Base-by-base conservation (phyloP, 192 early-diverging fungal species). In the Podila epicladia region DNA sequence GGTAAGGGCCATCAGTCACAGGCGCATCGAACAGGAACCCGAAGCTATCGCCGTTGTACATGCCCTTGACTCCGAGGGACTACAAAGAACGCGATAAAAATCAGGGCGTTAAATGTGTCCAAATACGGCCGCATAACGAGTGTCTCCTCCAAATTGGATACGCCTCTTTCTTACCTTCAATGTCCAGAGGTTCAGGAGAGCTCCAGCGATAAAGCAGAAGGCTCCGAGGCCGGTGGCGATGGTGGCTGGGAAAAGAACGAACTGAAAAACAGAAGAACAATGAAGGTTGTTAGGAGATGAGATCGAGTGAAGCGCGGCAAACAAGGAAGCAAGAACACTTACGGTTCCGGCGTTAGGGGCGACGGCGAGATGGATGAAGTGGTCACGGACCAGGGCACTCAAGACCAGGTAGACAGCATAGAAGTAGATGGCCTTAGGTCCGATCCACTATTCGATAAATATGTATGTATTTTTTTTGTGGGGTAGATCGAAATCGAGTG, bases 11-110 rank as follows among this genome's bases (percentile, higher is more conserved):
- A 35, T 73, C 83, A 9, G 66, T 76, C 65, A 79, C 87, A 29
- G 86, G 89, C 28, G 84, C 88, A 67, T 86, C 85, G 69, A 90
- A 85, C 64, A 87, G 68, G 67, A 83, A 83, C 8, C 89, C 89
- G 74, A 90, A 90, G 67, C 82, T 83, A 78, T 89, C 87, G 53
- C 89, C 89, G 50, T 90, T 90, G 74, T 90, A 90, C 87, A 89
- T 90, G 53, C 86, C 86, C 69, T 88, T 90, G 67, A 90, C 82
- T 53, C 89, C 89, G 26, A 89, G 82, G 9, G 88, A 62, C 75
- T 78, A 62, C 5, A 15, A 62, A 22, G 32, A 15, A 51, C n/a
- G 26, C 6, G 35, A 37, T 37, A 37, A 1, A 37, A 37, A 9
- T 37, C 35, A 37, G 35, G 3, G 9, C 2, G 9, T 37, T 8